phyloP scores from a whole-genome alignment of 768 basidiomycete species.

The Amanita pallidorosea region DNA sequence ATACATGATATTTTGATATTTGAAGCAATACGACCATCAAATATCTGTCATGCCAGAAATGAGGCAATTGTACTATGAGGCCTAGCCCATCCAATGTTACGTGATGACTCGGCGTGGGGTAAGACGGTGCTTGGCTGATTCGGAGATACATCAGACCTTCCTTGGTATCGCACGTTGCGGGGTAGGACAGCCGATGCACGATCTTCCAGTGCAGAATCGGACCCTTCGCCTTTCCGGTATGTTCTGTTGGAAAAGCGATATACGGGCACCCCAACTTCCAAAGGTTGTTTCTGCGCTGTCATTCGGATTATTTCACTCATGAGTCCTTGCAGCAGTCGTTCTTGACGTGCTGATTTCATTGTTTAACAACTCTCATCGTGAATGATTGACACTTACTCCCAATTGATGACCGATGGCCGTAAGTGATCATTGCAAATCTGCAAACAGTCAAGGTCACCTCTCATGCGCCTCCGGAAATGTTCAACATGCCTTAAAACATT shows the following conservation, averaged over 20 bases:
- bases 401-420: slow-evolving; percentile 70
- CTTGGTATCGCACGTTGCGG: slow-evolving; percentile 23
- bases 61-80: neutral
- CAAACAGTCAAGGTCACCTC: neutral
- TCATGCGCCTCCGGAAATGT: slow-evolving; percentile 2
- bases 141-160: neutral
- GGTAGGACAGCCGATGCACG: slow-evolving; percentile 25
- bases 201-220: slow-evolving; percentile 18
- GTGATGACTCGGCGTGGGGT: neutral
- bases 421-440: slow-evolving; percentile 79
- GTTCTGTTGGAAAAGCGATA: slow-evolving; percentile 72
- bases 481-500: slow-evolving; percentile 59
- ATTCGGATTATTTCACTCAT: slow-evolving; percentile 80
- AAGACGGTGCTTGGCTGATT: neutral
- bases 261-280: slow-evolving; percentile 71
- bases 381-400: slow-evolving; percentile 45
- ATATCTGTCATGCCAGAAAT: neutral
- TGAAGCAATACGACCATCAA: slow-evolving; percentile 6
- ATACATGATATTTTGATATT: slow-evolving; percentile 8
- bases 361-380: slow-evolving; percentile 4
- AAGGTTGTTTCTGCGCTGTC: slow-evolving; percentile 71
- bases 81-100: neutral
- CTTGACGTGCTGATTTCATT: slow-evolving; percentile 56
- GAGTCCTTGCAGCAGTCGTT: slow-evolving; percentile 68
- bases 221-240: slow-evolving; percentile 39